These are phyloP conservation scores for Colletotrichum phormii DNA, from an alignment of 2,329 filamentous ascomycete species.

Conservation along the genomic window DNA sequence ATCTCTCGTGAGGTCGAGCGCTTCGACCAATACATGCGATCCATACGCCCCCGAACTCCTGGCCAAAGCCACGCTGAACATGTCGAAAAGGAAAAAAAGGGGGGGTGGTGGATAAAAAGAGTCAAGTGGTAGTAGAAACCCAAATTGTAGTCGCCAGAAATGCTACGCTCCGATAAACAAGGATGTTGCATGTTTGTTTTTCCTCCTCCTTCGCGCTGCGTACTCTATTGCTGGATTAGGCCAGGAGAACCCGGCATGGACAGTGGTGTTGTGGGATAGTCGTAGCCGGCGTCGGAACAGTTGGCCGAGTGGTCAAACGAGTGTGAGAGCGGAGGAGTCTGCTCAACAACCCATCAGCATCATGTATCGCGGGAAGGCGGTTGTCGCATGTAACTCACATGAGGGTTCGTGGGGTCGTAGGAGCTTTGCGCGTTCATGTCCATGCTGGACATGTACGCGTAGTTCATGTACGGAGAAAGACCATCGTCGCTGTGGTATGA, in stretches of 20 bases:
- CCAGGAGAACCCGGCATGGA: slow-evolving; percentile 79
- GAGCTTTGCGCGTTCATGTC: slow-evolving; percentile 70
- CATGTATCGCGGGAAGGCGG: slow-evolving; percentile 54
- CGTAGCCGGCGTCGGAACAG: slow-evolving; percentile 71
- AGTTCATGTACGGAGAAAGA: slow-evolving; percentile 75
- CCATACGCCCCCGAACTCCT: slow-evolving; percentile 25
- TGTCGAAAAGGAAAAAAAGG: not conserved
- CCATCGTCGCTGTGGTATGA: slow-evolving; percentile 66
- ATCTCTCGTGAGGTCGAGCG: slow-evolving; percentile 43
- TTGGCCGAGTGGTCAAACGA: slow-evolving; percentile 76
- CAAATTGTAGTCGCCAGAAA: not conserved
- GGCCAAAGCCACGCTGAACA: slow-evolving; percentile 16
- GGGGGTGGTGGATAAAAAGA: not conserved
- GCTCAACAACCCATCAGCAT: slow-evolving; percentile 61
- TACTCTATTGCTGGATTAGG: slow-evolving; percentile 50
- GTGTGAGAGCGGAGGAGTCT: slow-evolving; percentile 84
- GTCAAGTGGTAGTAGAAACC: not conserved
- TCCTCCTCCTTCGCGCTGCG: not conserved
- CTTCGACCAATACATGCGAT: slow-evolving; percentile 39
- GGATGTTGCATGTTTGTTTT: not conserved
- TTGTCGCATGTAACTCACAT: slow-evolving; percentile 73
- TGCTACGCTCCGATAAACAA: not conserved
- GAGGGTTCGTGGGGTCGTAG: slow-evolving; percentile 77
- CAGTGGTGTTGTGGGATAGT: slow-evolving; percentile 77
- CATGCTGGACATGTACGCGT: slow-evolving; percentile 73